Evolutionary conservation across 2,329 filamentous ascomycete species (phyloP).

Genomic region (Fusarium tanahbumbuense): DNA sequence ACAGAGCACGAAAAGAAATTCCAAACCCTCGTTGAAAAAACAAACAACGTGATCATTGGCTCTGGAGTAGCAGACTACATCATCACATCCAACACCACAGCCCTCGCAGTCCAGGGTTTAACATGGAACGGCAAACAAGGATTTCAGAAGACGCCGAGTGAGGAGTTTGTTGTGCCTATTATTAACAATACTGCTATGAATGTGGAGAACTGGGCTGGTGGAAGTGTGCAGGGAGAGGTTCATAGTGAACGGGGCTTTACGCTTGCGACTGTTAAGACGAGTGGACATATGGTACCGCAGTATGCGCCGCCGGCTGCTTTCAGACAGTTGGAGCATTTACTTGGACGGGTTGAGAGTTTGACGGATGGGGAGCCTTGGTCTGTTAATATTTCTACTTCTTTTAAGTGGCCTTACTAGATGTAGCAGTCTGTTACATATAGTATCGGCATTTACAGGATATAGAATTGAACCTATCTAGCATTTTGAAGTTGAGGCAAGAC

Average conservation of each 20-base stretch:
- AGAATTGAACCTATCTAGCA: no score
- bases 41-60: constrained; percentile 20
- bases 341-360: constrained; percentile 19
- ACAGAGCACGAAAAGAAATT: constrained; percentile 19
- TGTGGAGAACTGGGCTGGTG: constrained; percentile 23
- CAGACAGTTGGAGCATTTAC: constrained; percentile 17
- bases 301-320: constrained; percentile 21
- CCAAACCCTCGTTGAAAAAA: constrained; percentile 12
- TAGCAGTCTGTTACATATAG: no score
- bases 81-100: constrained; percentile 23
- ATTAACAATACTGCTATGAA: constrained; percentile 16
- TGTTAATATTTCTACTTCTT: constrained; percentile 19
- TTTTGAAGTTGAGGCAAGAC: no score
- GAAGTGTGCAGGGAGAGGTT: constrained; percentile 8
- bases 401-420: constrained; percentile 19
- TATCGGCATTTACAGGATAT: no score
- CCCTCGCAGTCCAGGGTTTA: not conserved
- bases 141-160: not conserved
- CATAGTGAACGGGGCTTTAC: constrained; percentile 18
- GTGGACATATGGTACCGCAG: constrained; percentile 26
- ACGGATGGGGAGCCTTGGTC: constrained; percentile 9
- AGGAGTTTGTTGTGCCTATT: constrained; percentile 15
- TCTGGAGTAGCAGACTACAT: constrained; percentile 22
- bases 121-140: constrained; percentile 25
- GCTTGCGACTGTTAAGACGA: constrained; percentile 15